Conservation (phyloP, 1,284 basidiomycete species). For the Singerocomus rubriflavus region DNA sequence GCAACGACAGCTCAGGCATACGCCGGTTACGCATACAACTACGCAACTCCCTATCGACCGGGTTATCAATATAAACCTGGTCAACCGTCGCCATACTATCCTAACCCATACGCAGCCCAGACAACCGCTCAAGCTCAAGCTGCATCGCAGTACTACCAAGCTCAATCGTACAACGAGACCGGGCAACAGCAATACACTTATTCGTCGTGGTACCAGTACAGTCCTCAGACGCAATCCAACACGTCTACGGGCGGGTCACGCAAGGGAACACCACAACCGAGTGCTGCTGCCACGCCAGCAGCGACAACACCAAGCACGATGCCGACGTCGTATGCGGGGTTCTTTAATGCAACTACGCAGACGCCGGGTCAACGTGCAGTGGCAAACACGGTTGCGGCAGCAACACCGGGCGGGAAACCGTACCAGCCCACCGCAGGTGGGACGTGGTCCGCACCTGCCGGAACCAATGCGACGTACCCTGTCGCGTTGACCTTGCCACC, state of each 20-base stretch:
- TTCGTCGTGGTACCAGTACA: slow-evolving; percentile 35
- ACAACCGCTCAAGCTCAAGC: slow-evolving; percentile 26
- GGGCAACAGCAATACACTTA: slow-evolving; percentile 35
- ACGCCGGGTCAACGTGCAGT: slow-evolving; percentile 43
- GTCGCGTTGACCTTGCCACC: slow-evolving; percentile 41
- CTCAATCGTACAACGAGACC: slow-evolving; percentile 28
- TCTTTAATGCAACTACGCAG: slow-evolving; percentile 34
- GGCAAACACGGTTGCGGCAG: slow-evolving; percentile 44
- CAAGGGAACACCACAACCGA: slow-evolving; percentile 50
- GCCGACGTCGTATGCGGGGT: slow-evolving; percentile 38
- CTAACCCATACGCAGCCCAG: slow-evolving; percentile 25
- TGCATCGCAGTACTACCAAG: slow-evolving; percentile 31
- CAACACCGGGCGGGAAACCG: slow-evolving; percentile 28
- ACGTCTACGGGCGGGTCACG: slow-evolving; percentile 37
- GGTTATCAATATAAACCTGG: slow-evolving; percentile 35
- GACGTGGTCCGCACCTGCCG: slow-evolving; percentile 23
- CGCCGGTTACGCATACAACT: slow-evolving; percentile 26
- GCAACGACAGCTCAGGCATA: slow-evolving; percentile 28
- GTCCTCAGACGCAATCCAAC: slow-evolving; percentile 27
- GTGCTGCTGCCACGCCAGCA: slow-evolving; percentile 24
- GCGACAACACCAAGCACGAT: slow-evolving; percentile 30
- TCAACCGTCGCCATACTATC: slow-evolving; percentile 33
- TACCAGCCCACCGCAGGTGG: slow-evolving; percentile 28
- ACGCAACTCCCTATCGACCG: slow-evolving; percentile 30
- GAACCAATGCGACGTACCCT: slow-evolving; percentile 20